These are phyloP conservation scores for Fraxinus platypoda DNA, from an alignment of 305 asterid genomes.

Conservation along the genomic window DNA sequence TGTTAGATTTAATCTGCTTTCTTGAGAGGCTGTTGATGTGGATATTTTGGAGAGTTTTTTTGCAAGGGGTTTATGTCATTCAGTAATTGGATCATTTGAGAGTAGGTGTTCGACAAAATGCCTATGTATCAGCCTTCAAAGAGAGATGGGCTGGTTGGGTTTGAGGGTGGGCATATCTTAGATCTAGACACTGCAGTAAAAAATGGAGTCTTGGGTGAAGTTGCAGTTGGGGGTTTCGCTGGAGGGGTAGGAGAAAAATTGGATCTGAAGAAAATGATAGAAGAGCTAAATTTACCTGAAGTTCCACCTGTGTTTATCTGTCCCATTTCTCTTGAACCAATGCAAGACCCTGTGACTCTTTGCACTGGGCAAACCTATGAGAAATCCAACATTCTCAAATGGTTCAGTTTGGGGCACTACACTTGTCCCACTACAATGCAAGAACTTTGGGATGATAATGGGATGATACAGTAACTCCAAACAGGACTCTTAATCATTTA, in stretches of 20 bases:
- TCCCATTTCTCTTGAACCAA: conserved; percentile 66
- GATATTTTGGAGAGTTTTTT: conserved; percentile 10
- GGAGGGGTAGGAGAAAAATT: conserved; percentile 41
- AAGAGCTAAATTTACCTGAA: conserved; percentile 46
- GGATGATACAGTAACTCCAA: conserved; percentile 54
- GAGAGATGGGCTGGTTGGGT: conserved; percentile 40
- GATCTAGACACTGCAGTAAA: conserved; percentile 50
- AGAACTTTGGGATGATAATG: conserved; percentile 62
- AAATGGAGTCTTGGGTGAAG: conserved; percentile 53
- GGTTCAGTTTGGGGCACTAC: conserved; percentile 62
- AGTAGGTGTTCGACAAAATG: conserved; percentile 31
- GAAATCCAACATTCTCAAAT: conserved; percentile 57
- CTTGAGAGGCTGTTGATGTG: conserved; percentile 11
- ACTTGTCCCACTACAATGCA: conserved; percentile 75
- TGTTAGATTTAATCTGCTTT: conserved; percentile 12
- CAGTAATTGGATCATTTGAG: background rate
- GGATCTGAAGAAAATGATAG: conserved; percentile 59
- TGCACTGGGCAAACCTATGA: conserved; percentile 73
- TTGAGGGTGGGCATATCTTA: conserved; percentile 44
- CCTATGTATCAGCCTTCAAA: conserved; percentile 53
- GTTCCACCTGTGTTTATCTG: conserved; percentile 58
- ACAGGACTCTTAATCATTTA: conserved; percentile 50
- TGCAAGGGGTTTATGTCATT: conserved; percentile 13
- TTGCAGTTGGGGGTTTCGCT: conserved; percentile 23
- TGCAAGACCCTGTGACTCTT: conserved; percentile 69